These are phyloP conservation scores for Hyaloperonospora arabidopsidis DNA, from an alignment of 352 stramenopile species.

Conservation along the genomic window DNA sequence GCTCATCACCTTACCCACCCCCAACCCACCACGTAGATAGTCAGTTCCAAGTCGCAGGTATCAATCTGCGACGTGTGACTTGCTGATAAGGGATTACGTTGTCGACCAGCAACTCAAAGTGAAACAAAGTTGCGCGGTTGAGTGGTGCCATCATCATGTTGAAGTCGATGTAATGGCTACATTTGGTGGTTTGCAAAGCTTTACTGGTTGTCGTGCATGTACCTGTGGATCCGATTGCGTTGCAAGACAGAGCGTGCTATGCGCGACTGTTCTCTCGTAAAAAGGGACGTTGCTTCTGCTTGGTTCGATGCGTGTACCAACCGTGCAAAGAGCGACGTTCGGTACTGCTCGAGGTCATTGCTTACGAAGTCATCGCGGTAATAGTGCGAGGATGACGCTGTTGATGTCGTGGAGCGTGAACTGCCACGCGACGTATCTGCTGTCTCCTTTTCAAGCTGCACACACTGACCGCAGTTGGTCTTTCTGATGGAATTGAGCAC, in stretches of 20 bases:
- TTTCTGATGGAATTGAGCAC: constrained; percentile 35
- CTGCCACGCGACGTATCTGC: constrained; percentile 21
- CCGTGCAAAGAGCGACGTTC: constrained; percentile 30
- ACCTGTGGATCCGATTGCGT: constrained; percentile 7
- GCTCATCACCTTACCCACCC: too few species aligned
- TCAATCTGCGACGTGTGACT: too few species aligned
- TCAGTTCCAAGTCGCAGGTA: too few species aligned
- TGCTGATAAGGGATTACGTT: too few species aligned
- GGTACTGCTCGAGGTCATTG: constrained; percentile 23
- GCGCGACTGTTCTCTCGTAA: constrained; percentile 34
- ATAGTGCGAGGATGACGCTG: constrained; percentile 24
- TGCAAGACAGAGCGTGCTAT: constrained; percentile 28
- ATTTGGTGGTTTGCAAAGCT: too few species aligned
- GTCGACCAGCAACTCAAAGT: too few species aligned
- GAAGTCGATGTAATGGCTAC: too few species aligned
- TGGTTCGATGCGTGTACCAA: constrained; percentile 34
- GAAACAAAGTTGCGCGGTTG: too few species aligned
- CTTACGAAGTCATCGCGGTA: constrained; percentile 13
- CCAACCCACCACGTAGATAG: too few species aligned
- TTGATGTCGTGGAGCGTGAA: constrained; percentile 28
- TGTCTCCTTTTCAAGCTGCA: constrained; percentile 21
- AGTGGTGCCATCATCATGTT: too few species aligned
- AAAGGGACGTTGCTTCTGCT: constrained; percentile 36
- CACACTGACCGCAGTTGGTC: constrained; percentile 15
- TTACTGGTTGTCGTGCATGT: neutral